These are phyloP conservation scores for Ogataea angusta DNA, from an alignment of 805 yeast species.

Conservation along the genomic window DNA sequence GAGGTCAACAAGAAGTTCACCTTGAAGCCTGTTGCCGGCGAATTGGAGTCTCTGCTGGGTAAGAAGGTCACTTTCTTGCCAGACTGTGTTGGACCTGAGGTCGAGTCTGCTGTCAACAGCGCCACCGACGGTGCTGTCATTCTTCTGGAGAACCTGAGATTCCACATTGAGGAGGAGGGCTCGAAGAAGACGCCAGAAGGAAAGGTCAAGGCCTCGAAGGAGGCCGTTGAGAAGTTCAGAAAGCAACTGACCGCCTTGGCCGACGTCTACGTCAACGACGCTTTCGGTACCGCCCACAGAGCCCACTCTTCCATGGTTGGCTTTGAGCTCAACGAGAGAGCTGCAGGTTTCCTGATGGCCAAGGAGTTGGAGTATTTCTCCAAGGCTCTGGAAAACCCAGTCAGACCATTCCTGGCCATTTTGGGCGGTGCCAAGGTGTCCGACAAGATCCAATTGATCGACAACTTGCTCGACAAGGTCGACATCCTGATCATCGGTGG, in stretches of 20 bases:
- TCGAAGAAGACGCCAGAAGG: constrained; percentile 80
- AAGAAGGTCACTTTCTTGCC: constrained; percentile 73
- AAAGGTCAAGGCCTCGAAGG: constrained; percentile 89
- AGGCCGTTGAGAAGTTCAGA: constrained; percentile 84
- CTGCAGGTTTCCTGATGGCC: constrained; percentile 97
- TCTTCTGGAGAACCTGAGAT: constrained; percentile 95
- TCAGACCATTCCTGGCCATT: constrained; percentile 96
- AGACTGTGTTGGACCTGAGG: constrained; percentile 93
- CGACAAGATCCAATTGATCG: constrained; percentile 97
- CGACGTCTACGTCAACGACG: constrained; percentile 96
- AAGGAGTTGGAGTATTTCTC: constrained; percentile 97
- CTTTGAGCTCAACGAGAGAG: constrained; percentile 90
- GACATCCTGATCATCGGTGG: constrained; percentile 94
- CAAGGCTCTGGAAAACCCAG: constrained; percentile 97
- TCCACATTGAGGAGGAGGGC: constrained; percentile 98
- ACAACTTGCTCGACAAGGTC: constrained; percentile 94
- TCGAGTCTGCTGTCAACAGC: constrained; percentile 70
- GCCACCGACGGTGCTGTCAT: constrained; percentile 80
- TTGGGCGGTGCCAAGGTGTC: constrained; percentile 99
- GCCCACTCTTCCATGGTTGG: constrained; percentile 99
- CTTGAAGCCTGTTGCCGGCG: constrained; percentile 88
- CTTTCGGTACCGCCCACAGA: constrained; percentile 99
- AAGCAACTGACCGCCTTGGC: constrained; percentile 85
- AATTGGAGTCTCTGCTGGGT: constrained; percentile 74
- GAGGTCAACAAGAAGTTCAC: constrained; percentile 82